A percentile compares a stretch with the other conserved stretches of the same genome.
Conservation (phyloP, 352 stramenopile species). For the Plasmopara halstedii region DNA sequence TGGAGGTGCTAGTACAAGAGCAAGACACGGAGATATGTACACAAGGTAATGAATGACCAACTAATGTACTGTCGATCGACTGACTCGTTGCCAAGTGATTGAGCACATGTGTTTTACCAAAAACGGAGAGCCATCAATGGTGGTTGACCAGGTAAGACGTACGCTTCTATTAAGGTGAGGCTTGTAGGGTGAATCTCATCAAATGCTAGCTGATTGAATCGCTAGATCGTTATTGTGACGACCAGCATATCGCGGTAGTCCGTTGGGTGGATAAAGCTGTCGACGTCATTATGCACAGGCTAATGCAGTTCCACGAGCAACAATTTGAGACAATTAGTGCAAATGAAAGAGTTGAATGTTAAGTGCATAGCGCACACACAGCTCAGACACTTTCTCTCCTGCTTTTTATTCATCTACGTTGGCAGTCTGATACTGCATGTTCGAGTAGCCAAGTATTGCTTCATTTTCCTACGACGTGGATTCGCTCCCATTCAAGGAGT, state of each 20-base stretch:
- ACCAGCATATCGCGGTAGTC: conserved; percentile 4
- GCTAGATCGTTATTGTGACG: conserved; percentile 9
- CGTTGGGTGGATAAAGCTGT: conserved; percentile 17
- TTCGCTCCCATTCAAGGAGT: conserved; percentile 27
- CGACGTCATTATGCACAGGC: conserved; percentile 6
- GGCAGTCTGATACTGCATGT: conserved; percentile 4
- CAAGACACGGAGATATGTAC: conserved; percentile 7
- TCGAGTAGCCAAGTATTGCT: conserved; percentile 10
- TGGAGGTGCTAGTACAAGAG: conserved; percentile 12
- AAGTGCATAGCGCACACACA: conserved; percentile 15
- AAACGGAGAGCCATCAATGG: conserved; percentile 8
- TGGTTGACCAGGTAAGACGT: conserved; percentile 19
- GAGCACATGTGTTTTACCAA: conserved; percentile 23
- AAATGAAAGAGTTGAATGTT: neutral
- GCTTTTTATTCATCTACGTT: conserved; percentile 23
- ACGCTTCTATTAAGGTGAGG: neutral
- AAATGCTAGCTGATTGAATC: conserved; percentile 12
- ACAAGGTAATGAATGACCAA: conserved; percentile 14
- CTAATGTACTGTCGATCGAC: neutral
- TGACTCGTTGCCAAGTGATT: conserved; percentile 10
- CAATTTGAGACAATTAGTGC: neutral
- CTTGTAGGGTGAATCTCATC: neutral
- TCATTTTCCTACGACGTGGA: conserved; percentile 16
- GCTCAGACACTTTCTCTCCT: conserved; percentile 16
- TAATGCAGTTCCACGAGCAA: conserved; percentile 17